Evolutionary conservation across 208 protist species (phyloP).

Genomic region (Perkinsela sp.): DNA sequence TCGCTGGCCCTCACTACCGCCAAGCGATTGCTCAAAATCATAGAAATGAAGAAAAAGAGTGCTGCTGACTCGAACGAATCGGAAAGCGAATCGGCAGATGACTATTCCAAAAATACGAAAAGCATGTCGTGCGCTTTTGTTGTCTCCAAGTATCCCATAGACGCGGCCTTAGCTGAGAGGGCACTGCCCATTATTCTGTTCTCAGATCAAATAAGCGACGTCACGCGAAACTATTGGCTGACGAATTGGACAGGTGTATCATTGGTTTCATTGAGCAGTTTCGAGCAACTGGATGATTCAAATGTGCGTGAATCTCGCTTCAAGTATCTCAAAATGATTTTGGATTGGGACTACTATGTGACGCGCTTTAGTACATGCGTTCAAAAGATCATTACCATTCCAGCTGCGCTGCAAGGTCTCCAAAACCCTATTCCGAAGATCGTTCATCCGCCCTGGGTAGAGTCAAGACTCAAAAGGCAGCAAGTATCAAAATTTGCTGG

Average conservation of each 20-base stretch:
- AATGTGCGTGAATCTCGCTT: conserved; percentile 5
- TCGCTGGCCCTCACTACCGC: conserved; percentile 91
- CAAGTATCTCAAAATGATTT: conserved; percentile 56
- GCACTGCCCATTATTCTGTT: conserved; percentile 93
- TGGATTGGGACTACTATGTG: conserved; percentile 99
- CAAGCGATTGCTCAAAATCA: conserved; percentile 82
- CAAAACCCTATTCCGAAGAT: conserved; percentile 87
- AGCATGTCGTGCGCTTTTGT: conserved; percentile 87
- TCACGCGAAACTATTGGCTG: conserved; percentile 59
- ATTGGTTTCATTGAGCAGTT: conserved; percentile 12
- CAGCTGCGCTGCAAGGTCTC: conserved; percentile 83
- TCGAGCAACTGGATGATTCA: background rate
- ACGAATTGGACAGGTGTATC: conserved; percentile 73
- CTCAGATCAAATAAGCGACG: conserved; percentile 28
- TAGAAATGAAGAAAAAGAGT: conserved; percentile 89
- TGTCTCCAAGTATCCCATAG: conserved; percentile 77
- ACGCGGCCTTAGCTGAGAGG: conserved; percentile 81
- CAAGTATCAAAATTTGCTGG: no score
- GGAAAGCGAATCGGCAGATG: background rate
- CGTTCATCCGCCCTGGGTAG: conserved; percentile 86
- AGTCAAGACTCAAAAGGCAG: conserved; percentile 49
- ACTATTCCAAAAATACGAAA: conserved; percentile 9
- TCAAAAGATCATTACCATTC: conserved; percentile 98
- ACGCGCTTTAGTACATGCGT: conserved; percentile 76
- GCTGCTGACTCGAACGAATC: conserved; percentile 16